Conservation (phyloP, 352 stramenopile species). For the Globisporangium okanoganense region DNA sequence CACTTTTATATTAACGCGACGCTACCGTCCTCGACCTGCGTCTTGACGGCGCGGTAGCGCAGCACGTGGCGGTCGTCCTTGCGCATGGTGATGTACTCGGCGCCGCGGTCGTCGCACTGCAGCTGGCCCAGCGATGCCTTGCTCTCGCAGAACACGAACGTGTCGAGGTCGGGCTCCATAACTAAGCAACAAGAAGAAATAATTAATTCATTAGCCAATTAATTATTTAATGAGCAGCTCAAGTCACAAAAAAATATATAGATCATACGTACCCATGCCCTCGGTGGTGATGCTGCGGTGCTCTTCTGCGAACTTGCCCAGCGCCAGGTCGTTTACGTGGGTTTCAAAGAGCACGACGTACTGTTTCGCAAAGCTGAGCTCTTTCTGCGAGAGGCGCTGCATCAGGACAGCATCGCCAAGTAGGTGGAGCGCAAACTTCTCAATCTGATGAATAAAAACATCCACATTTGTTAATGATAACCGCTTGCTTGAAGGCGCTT, state of each 20-base stretch:
- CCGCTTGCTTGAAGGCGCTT: not conserved
- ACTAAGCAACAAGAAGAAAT: constrained; percentile 30
- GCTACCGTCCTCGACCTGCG: constrained; percentile 51
- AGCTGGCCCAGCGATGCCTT: constrained; percentile 47
- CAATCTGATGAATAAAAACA: constrained; percentile 43
- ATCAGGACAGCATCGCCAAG: constrained; percentile 36
- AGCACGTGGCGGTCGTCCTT: constrained; percentile 65
- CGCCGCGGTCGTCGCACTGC: constrained; percentile 69
- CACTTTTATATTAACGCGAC: constrained; percentile 43
- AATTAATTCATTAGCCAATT: not conserved
- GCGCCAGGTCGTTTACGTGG: constrained; percentile 63
- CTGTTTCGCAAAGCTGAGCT: constrained; percentile 71
- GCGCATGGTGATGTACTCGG: constrained; percentile 58
- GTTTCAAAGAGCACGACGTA: constrained; percentile 66
- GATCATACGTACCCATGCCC: constrained; percentile 66
- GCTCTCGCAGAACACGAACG: constrained; percentile 82
- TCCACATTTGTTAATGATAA: not conserved
- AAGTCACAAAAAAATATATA: not conserved
- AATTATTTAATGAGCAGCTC: not conserved
- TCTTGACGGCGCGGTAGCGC: constrained; percentile 59
- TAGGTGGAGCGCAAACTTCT: constrained; percentile 68
- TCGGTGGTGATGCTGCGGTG: constrained; percentile 48
- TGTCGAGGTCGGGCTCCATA: constrained; percentile 63
- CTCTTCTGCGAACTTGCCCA: constrained; percentile 64
- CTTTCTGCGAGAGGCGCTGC: constrained; percentile 65